These are phyloP conservation scores for Rosa multiflora DNA, from an alignment of 306 rosid genomes.

Conservation along the genomic window DNA sequence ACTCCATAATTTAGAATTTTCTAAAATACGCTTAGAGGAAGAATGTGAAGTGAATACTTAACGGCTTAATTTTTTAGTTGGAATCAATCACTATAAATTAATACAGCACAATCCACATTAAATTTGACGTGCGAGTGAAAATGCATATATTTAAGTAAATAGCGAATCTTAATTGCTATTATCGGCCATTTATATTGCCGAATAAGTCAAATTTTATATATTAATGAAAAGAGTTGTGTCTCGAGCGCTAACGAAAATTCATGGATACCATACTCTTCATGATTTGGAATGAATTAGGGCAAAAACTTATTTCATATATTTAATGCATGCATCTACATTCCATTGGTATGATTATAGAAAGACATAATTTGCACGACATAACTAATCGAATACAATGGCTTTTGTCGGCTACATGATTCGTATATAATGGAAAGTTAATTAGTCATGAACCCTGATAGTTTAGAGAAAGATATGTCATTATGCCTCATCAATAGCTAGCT, in stretches of 20 bases:
- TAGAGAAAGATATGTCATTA: neutral
- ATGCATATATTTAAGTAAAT: no score
- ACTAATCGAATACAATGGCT: neutral
- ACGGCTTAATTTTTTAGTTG: no score
- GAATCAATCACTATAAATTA: neutral
- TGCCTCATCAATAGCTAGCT: neutral
- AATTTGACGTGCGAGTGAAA: no score
- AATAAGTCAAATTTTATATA: no score
- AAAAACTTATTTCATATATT: neutral
- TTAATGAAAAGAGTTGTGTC: no score
- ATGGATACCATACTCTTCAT: neutral
- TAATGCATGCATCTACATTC: neutral
- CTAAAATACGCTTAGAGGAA: no score
- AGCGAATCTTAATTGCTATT: no score
- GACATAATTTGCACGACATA: slow-evolving; percentile 1
- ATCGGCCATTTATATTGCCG: no score
- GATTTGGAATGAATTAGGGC: neutral
- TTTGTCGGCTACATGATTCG: neutral
- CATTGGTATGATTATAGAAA: neutral
- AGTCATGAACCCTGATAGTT: neutral
- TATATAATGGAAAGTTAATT: neutral
- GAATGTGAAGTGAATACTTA: no score
- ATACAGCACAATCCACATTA: no score
- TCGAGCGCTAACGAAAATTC: no score
- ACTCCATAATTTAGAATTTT: no score